Percentiles rank a stretch among this genome's conserved stretches.
phyloP scores from a whole-genome alignment of 2,329 filamentous ascomycete species.

The Monosporascus sp. region DNA sequence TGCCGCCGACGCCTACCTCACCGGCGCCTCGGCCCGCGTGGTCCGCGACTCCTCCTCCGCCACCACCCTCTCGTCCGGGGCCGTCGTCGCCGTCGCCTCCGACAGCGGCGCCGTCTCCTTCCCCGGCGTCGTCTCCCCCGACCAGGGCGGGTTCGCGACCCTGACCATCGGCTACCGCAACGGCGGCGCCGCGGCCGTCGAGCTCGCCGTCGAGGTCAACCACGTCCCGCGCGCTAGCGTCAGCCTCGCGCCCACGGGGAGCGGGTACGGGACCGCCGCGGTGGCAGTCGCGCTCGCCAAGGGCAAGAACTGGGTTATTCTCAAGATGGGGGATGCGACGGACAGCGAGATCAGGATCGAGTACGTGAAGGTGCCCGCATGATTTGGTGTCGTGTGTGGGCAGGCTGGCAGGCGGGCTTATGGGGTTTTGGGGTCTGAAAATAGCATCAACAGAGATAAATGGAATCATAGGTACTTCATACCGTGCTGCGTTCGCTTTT shows the following conservation, averaged over 20 bases:
- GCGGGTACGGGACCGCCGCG: conserved; percentile 10
- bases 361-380: conserved; percentile 12
- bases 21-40: conserved; percentile 17
- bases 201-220: conserved; percentile 20
- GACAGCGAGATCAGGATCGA: conserved; percentile 16
- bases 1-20: conserved; percentile 25
- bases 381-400: not conserved
- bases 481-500: too few species aligned
- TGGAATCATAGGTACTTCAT: too few species aligned
- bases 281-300: conserved; percentile 12
- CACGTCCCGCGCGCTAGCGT: conserved; percentile 13
- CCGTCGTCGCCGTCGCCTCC: conserved; percentile 16
- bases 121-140: conserved; percentile 18
- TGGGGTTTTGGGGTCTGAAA: too few species aligned
- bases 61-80: conserved; percentile 8
- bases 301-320: conserved; percentile 24
- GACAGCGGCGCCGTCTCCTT: conserved; percentile 24
- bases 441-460: too few species aligned
- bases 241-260: conserved; percentile 11
- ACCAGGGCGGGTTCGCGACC: conserved; percentile 5
- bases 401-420: not conserved
- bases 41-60: conserved; percentile 16
- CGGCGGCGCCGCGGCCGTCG: conserved; percentile 8
- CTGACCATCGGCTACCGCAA: conserved; percentile 20
- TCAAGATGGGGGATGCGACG: conserved; percentile 14